Evolutionary conservation across 225 moss, liverwort and hornwort species (phyloP).

Genomic region (Pseudisothecium myosuroides): DNA sequence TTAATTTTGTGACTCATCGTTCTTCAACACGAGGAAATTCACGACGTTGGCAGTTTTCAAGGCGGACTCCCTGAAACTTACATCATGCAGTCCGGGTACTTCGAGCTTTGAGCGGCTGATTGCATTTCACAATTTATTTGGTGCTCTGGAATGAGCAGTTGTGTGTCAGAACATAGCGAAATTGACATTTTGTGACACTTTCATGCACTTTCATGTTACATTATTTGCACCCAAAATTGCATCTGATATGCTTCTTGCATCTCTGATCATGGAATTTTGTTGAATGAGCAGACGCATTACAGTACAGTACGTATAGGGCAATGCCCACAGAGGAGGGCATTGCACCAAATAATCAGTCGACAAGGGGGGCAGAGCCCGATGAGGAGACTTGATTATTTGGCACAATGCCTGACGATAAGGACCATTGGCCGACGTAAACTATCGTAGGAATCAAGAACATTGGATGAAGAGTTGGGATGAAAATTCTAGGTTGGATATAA

Average conservation of each 20-base stretch:
- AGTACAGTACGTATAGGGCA: too few relatives aligned
- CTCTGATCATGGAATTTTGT: not conserved
- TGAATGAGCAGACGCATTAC: not conserved
- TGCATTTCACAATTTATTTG: not conserved
- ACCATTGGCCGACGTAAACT: too few relatives aligned
- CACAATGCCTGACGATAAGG: too few relatives aligned
- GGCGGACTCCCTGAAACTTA: not conserved
- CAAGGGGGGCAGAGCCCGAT: too few relatives aligned
- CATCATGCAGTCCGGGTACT: not conserved
- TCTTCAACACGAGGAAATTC: not conserved
- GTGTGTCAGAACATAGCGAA: not conserved
- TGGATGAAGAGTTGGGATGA: too few relatives aligned
- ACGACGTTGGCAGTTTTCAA: not conserved
- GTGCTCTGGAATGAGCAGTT: not conserved
- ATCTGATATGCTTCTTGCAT: not conserved
- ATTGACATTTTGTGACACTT: not conserved
- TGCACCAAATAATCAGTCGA: too few relatives aligned
- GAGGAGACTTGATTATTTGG: too few relatives aligned
- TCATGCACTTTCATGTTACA: not conserved
- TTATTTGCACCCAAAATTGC: not conserved
- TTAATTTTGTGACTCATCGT: not conserved
- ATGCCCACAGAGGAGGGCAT: too few relatives aligned
- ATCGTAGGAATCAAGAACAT: too few relatives aligned
- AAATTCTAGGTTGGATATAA: too few relatives aligned
- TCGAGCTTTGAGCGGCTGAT: not conserved